phyloP scores from a whole-genome alignment of 495 filamentous ascomycete genomes.

The Gamarada debralockiae region DNA sequence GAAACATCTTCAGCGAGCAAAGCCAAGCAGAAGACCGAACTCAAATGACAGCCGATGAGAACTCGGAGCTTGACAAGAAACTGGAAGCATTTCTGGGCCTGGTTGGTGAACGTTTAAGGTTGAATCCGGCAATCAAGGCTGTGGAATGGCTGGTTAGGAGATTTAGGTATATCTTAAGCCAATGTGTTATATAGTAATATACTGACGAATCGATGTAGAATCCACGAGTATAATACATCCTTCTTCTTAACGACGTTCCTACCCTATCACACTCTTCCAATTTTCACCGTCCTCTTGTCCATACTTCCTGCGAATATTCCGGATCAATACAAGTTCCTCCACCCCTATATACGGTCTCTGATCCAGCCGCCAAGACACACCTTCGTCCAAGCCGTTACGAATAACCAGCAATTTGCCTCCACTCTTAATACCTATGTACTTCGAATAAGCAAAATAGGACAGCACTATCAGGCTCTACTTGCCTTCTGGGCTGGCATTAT shows the following conservation, averaged over 20 bases:
- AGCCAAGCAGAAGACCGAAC: conserved; percentile 83
- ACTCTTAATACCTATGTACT: conserved; percentile 72
- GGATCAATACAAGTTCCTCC: conserved; percentile 73
- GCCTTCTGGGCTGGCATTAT: conserved; percentile 85
- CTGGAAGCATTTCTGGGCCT: conserved; percentile 79
- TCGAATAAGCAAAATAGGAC: conserved; percentile 57
- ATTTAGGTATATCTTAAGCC: conserved; percentile 64
- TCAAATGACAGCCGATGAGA: conserved; percentile 77
- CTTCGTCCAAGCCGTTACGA: conserved; percentile 73
- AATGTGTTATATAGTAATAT: not conserved
- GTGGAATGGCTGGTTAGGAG: conserved; percentile 91
- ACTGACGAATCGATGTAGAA: conserved; percentile 39
- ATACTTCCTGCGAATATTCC: conserved; percentile 73
- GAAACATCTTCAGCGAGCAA: conserved; percentile 82
- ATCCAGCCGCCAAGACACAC: conserved; percentile 72
- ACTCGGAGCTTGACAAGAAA: conserved; percentile 70
- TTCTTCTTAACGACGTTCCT: conserved; percentile 82
- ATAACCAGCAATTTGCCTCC: conserved; percentile 65
- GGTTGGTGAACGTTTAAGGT: conserved; percentile 65
- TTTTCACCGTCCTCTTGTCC: conserved; percentile 76
- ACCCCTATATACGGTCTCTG: conserved; percentile 74
- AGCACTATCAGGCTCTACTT: conserved; percentile 70
- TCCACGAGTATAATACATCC: conserved; percentile 86
- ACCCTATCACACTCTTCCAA: conserved; percentile 79
- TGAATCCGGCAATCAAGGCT: conserved; percentile 83